phyloP scores from a whole-genome alignment of 2,329 filamentous ascomycete genomes.

The Cercospora zeae-maydis region DNA sequence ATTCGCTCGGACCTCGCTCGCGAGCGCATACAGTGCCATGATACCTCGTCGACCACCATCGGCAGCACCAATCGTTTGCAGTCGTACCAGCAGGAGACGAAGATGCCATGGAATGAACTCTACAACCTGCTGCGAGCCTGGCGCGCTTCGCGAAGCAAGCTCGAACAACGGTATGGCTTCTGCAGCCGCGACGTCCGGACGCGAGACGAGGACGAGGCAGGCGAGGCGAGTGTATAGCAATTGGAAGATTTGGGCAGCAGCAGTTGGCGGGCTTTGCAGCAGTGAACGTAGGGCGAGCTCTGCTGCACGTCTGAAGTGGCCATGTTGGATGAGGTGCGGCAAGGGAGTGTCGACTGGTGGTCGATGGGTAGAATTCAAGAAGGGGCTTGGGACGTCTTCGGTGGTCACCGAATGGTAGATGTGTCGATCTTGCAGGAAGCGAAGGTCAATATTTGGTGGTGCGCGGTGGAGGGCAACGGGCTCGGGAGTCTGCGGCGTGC shows the following conservation, averaged over 20 bases:
- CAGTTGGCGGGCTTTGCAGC: slow-evolving; percentile 48
- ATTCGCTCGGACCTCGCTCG: slow-evolving; percentile 32
- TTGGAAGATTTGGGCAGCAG: slow-evolving; percentile 66
- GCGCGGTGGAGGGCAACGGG: slow-evolving; percentile 14
- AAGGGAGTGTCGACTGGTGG: slow-evolving; percentile 63
- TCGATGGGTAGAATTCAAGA: slow-evolving; percentile 65
- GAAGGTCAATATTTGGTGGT: slow-evolving; percentile 61
- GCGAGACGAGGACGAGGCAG: slow-evolving; percentile 75
- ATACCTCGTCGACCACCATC: slow-evolving; percentile 79
- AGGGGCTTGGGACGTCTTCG: slow-evolving; percentile 59
- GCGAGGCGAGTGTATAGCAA: slow-evolving; percentile 78
- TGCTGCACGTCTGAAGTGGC: slow-evolving; percentile 68
- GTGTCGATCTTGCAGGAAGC: slow-evolving; percentile 72
- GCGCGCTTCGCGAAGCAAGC: slow-evolving; percentile 42
- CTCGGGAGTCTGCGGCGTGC: slow-evolving; percentile 16
- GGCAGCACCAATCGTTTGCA: slow-evolving; percentile 81
- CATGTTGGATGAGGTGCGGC: slow-evolving; percentile 62
- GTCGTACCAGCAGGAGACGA: slow-evolving; percentile 73
- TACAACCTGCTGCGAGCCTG: slow-evolving; percentile 51
- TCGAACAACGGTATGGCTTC: slow-evolving; percentile 63
- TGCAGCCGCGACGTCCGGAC: slow-evolving; percentile 54
- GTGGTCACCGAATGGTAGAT: slow-evolving; percentile 77
- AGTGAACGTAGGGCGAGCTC: slow-evolving; percentile 43
- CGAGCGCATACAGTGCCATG: slow-evolving; percentile 87
- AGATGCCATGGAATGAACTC: slow-evolving; percentile 84